Base-by-base conservation (phyloP, 2,329 filamentous ascomycete species). In the Penicillium glabrum region DNA sequence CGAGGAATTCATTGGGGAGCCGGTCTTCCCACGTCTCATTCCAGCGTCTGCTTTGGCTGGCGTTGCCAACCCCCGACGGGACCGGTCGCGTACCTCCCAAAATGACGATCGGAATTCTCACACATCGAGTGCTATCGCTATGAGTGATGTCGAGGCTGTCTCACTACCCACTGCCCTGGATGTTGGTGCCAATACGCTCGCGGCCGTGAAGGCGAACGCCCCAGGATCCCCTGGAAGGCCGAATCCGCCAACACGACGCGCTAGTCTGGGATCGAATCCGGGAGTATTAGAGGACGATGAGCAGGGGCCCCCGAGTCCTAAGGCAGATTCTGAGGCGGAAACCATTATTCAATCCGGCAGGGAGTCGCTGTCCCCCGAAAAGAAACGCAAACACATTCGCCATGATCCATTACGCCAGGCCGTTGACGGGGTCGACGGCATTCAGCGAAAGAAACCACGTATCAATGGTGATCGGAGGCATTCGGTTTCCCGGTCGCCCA, bases 301-400 rank as follows among this genome's bases (percentile, higher is more conserved):
- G 47, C 71, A 78, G 54, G 75, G 69, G 27, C 68, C 68, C 24
- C 66, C 66, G 53, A 74, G 75, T 57, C 73, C 73, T 57, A 75
- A 68, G 67, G 75, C 75, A 48, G 78, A 80, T 64, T 80, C 77
- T 45, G 78, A 80, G 68, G 78, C 78, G 53, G 78, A 80, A 66
- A 80, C 78, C 21, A 77, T 79, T 57, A 80, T 80, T 54, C 77
- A 80, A 63, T 80, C 75, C 13, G 75, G 75, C 52, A 74, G 75
- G 41, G 75, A 78, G 61, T 75, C 74, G 31, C 60, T 77, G 54
- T 78, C 78, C 7, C 77, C 78, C 5, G 75, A 79, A 66, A 79
- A 80, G 68, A 76, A 75, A 64, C 73, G 73, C 56, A 75, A 74
- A 56, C 69, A 70, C 55, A 74, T 76, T 51, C 66, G 71, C 45